These are phyloP conservation scores for Claviceps maximensis DNA, from an alignment of 2,329 filamentous ascomycete genomes.

Conservation along the genomic window DNA sequence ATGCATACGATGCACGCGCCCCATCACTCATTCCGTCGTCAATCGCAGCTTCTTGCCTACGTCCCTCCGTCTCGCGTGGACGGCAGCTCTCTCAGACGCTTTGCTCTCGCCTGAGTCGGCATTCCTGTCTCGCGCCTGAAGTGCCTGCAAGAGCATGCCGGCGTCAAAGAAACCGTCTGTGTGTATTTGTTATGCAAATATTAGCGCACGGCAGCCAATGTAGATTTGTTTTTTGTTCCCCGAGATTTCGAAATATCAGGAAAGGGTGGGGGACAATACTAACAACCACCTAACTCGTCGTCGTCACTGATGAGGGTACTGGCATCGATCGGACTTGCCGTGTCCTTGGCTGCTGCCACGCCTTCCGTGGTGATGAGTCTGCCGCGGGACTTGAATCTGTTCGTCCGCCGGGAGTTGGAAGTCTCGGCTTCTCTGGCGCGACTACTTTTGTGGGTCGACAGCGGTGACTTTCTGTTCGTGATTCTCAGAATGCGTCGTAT, in stretches of 20 bases:
- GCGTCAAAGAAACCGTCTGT: constrained; percentile 95
- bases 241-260: not conserved
- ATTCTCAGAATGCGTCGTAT: constrained; percentile 72
- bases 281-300: constrained; percentile 87
- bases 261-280: constrained; percentile 34
- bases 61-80: constrained; percentile 48
- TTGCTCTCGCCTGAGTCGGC: constrained; percentile 38
- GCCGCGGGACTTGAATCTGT: constrained; percentile 56
- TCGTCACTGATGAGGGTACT: constrained; percentile 65
- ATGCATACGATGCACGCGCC: not conserved
- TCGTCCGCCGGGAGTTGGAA: constrained; percentile 22
- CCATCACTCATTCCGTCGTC: constrained; percentile 9
- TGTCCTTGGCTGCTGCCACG: constrained; percentile 30
- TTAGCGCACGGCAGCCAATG: too few species aligned
- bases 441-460: constrained; percentile 27
- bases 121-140: constrained; percentile 56
- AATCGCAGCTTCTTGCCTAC: constrained; percentile 59
- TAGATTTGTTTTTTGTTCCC: not conserved
- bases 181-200: constrained; percentile 22
- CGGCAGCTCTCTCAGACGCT: constrained; percentile 45
- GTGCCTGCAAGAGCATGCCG: constrained; percentile 80
- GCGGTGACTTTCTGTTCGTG: constrained; percentile 36
- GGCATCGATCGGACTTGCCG: constrained; percentile 52
- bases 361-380: constrained; percentile 47
- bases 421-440: constrained; percentile 42